phyloP scores from a whole-genome alignment of 1,284 basidiomycete species.

The Singerocomus rubriflavus region DNA sequence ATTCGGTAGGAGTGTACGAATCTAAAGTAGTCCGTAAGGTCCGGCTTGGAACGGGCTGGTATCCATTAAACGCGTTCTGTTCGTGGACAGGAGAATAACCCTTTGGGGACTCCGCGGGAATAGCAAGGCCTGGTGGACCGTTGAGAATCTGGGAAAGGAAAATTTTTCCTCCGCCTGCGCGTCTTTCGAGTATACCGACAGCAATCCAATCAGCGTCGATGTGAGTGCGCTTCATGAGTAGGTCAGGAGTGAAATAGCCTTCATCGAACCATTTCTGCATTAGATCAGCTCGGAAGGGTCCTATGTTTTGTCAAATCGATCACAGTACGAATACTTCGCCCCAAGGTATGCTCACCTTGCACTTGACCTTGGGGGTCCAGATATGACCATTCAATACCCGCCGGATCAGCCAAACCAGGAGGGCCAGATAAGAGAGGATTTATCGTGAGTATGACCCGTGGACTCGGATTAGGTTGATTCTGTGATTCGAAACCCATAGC shows the following conservation, averaged over 20 bases:
- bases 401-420: constrained; percentile 57
- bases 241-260: constrained; percentile 85
- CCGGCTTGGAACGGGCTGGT: constrained; percentile 63
- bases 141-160: constrained; percentile 56
- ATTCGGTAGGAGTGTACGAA: constrained; percentile 58
- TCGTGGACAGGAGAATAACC: constrained; percentile 34
- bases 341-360: constrained; percentile 61
- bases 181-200: constrained; percentile 54
- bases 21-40: constrained; percentile 59
- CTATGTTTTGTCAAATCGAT: constrained; percentile 39
- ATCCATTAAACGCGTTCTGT: constrained; percentile 44
- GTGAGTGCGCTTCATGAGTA: constrained; percentile 79
- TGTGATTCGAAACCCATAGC: constrained; percentile 19
- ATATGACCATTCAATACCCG: constrained; percentile 85
- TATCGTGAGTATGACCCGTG: constrained; percentile 14
- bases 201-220: constrained; percentile 65
- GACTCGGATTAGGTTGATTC: constrained; percentile 6
- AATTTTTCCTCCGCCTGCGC: constrained; percentile 52
- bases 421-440: constrained; percentile 30
- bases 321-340: not conserved
- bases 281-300: constrained; percentile 84
- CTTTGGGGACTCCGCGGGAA: constrained; percentile 44
- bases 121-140: constrained; percentile 54
- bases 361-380: constrained; percentile 86
- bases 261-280: constrained; percentile 98